A percentile compares a stretch with the other conserved stretches of the same genome.
Conservation (phyloP, 176 grass and related monocot genomes). For the Triticum aestivum region DNA sequence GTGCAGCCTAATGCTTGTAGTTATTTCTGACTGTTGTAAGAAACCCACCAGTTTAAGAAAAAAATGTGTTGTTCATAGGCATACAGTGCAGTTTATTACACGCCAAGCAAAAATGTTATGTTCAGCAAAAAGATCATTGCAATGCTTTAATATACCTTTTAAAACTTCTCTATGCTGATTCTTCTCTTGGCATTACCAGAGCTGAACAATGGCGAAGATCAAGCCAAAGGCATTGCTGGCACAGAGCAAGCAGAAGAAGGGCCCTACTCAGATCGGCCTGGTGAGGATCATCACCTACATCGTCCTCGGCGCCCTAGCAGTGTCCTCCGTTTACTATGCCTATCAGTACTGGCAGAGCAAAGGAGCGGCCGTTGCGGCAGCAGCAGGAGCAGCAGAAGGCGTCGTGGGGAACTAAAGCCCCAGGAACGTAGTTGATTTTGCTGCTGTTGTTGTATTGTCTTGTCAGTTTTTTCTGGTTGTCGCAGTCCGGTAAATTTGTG, state of each 20-base stretch:
- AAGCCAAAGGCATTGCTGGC: slow-evolving; percentile 75
- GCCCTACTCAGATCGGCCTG: slow-evolving; percentile 51
- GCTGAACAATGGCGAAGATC: slow-evolving; percentile 52
- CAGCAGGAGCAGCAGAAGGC: slow-evolving; percentile 5
- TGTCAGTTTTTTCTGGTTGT: slow-evolving; percentile 24
- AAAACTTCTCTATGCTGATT: background rate
- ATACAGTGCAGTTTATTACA: background rate
- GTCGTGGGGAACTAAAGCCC: slow-evolving; percentile 21
- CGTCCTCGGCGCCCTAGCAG: slow-evolving; percentile 25
- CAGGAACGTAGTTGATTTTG: background rate
- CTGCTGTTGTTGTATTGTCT: slow-evolving; percentile 33
- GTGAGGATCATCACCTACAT: slow-evolving; percentile 52
- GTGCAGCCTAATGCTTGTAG: background rate
- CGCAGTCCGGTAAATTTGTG: background rate
- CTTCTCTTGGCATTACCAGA: slow-evolving; percentile 2
- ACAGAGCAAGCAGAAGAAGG: slow-evolving; percentile 79
- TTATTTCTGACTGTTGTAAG: background rate
- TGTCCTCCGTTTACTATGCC: slow-evolving; percentile 45
- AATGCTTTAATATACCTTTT: too few species aligned
- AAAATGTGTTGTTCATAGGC: background rate
- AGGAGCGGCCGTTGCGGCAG: background rate
- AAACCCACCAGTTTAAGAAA: background rate
- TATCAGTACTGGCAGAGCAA: slow-evolving; percentile 55
- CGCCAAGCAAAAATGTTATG: background rate
- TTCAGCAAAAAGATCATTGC: background rate